Percentiles rank a stretch among this genome's conserved stretches.
Evolutionary conservation across 2,329 filamentous ascomycete species (phyloP).

Genomic region (Chaetomium olivaceum): DNA sequence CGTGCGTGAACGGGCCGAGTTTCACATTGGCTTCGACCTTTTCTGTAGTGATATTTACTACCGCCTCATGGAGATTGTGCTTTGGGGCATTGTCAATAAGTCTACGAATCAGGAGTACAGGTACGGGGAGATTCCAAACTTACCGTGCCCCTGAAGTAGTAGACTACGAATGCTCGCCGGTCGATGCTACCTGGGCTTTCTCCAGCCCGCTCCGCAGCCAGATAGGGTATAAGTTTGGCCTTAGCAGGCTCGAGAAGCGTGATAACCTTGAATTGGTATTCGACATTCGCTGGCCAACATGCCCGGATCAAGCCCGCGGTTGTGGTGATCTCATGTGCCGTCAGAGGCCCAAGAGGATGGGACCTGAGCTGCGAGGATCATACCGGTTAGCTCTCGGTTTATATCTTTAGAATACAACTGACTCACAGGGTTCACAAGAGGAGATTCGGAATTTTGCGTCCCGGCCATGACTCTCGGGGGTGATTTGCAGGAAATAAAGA

Average conservation of each 20-base stretch:
- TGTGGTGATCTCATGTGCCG: conserved; percentile 56
- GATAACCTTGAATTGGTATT: conserved; percentile 63
- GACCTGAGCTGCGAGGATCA: not conserved
- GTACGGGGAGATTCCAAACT: conserved; percentile 27
- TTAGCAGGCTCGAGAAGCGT: conserved; percentile 62
- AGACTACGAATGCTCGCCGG: conserved; percentile 56
- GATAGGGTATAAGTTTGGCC: conserved; percentile 50
- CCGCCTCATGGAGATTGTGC: conserved; percentile 64
- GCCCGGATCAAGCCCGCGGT: conserved; percentile 51
- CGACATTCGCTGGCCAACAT: conserved; percentile 56
- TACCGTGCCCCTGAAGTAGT: conserved; percentile 62
- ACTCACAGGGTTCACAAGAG: not conserved
- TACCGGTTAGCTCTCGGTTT: not conserved
- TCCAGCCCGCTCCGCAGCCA: conserved; percentile 50
- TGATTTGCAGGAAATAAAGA: not conserved
- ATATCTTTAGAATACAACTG: not conserved
- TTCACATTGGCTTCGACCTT: conserved; percentile 58
- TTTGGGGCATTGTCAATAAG: conserved; percentile 38
- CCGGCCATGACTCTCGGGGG: not conserved
- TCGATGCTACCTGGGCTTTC: conserved; percentile 44
- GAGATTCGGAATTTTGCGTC: not conserved
- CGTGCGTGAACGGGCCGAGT: conserved; percentile 60
- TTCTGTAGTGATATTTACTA: conserved; percentile 52
- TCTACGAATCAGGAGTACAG: not conserved
- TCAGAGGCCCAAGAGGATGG: conserved; percentile 63